phyloP scores from a whole-genome alignment of 192 early-diverging fungal genomes.

The Backusella circina region DNA sequence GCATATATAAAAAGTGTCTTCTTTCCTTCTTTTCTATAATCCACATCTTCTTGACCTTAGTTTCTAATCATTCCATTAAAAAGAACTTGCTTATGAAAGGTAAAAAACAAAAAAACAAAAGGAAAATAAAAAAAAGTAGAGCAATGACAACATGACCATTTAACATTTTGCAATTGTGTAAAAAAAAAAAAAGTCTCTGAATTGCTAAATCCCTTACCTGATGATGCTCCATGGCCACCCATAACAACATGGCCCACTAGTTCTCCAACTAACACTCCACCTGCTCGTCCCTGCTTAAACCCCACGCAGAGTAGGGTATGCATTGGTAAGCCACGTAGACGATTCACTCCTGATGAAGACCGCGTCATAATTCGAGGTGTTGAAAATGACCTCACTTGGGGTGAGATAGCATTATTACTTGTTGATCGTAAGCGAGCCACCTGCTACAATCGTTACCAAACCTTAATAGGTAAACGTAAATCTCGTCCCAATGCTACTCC shows the following conservation, averaged over 20 bases:
- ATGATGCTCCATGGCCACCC: too few relatives aligned
- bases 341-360: slow-evolving; percentile 30
- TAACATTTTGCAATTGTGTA: background rate
- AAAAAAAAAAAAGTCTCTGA: background rate
- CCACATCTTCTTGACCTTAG: background rate
- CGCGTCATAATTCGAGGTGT: slow-evolving; percentile 24
- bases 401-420: slow-evolving; percentile 22
- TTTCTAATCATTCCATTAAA: background rate
- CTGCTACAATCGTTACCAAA: slow-evolving; percentile 32
- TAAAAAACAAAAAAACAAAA: background rate
- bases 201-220: background rate
- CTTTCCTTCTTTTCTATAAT: background rate
- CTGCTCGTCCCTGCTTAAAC: too few relatives aligned
- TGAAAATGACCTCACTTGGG: slow-evolving; percentile 28
- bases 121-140: background rate
- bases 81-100: background rate
- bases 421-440: slow-evolving; percentile 32
- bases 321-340: slow-evolving; percentile 26
- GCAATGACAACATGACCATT: too few relatives aligned
- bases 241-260: too few relatives aligned
- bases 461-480: slow-evolving; percentile 28
- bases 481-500: slow-evolving; percentile 2
- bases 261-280: too few relatives aligned
- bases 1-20: background rate
- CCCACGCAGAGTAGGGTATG: too few relatives aligned